Evolutionary conservation across 2,329 filamentous ascomycete genomes (phyloP), one percentile per base, ranked within the genome.

Genomic region (Scedosporium boydii): DNA sequence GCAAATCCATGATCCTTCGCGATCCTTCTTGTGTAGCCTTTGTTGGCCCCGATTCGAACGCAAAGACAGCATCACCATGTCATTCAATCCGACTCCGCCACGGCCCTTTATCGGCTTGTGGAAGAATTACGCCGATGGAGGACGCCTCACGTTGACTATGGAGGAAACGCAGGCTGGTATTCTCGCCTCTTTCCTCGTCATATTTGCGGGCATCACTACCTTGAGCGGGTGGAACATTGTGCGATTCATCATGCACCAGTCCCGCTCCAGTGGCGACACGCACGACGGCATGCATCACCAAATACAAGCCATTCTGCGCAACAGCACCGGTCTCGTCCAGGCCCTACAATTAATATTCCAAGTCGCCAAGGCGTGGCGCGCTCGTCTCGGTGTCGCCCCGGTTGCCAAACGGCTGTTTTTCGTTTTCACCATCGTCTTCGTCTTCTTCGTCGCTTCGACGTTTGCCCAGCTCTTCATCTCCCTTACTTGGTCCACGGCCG

Each of bases 121-220:
- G 61, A 42, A 42, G 6, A 63, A 63, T 41, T 34, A 60, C 46
- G 56, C 61, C 46, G 58, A 27, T 46, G 44, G 48, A 4, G 57
- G 57, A 1, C 46, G 41, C n/a, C 38, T 61, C 10, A 63, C 61
- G n/a, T 23, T 63, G 57, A 63, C 61, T 18, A 57, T 63, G 4
- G 42, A 44, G 18, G 57, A 63, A 6, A 55, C 44, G 9, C 44
- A 60, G 27, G 62, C 57, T n/a, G 62, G 57, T 21, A 6, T 60
- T 16, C 58, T 63, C 3, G 44, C 62, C 6, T 59, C 62, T 1
- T 58, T 58, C 57, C 62, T 63, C 48, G 62, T 63, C 62, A 46
- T 63, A 21, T 63, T 63, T 21, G 62, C 58, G 16, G 62, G 62
- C n/a, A 38, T 63, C 57, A n/a, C 58, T 10, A 46, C 57, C 62